Evolutionary conservation across 768 basidiomycete genomes (phyloP).

Genomic region (Lactarius tabidus): DNA sequence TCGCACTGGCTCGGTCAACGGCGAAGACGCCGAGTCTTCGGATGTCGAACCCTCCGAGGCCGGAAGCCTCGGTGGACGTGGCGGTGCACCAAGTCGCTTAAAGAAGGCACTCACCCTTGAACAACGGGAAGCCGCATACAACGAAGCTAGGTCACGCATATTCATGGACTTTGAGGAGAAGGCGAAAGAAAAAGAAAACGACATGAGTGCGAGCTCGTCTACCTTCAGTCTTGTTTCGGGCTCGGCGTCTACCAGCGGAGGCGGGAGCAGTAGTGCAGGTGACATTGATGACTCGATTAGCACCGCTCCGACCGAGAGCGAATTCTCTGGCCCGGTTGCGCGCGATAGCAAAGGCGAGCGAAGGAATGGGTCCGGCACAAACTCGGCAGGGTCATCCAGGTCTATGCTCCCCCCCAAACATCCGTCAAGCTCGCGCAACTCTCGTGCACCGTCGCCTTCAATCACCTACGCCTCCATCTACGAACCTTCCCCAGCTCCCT

Average conservation of each 20-base stretch:
- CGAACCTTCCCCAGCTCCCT: conserved; percentile 45
- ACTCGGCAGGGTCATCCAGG: conserved; percentile 53
- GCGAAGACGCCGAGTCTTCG: conserved; percentile 73
- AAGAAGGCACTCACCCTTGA: conserved; percentile 78
- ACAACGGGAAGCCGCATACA: conserved; percentile 86
- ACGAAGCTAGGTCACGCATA: conserved; percentile 79
- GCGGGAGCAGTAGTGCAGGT: conserved; percentile 54
- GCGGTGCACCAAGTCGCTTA: conserved; percentile 48
- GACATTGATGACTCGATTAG: conserved; percentile 67
- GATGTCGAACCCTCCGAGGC: conserved; percentile 78
- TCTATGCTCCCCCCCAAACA: conserved; percentile 51
- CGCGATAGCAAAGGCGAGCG: conserved; percentile 55
- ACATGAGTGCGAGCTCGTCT: conserved; percentile 74
- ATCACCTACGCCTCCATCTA: conserved; percentile 73
- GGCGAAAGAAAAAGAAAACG: conserved; percentile 53
- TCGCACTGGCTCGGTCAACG: conserved; percentile 67
- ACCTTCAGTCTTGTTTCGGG: conserved; percentile 66
- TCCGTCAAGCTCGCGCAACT: conserved; percentile 59
- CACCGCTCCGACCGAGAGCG: conserved; percentile 76
- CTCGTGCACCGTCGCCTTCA: conserved; percentile 70
- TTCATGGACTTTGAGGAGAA: conserved; percentile 80
- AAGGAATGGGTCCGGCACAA: conserved; percentile 39
- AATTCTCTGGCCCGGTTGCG: conserved; percentile 61
- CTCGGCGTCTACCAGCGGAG: conserved; percentile 55
- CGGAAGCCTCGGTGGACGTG: conserved; percentile 71